Conservation (phyloP, 2,329 filamentous ascomycete species). For the Colletotrichum lini region DNA sequence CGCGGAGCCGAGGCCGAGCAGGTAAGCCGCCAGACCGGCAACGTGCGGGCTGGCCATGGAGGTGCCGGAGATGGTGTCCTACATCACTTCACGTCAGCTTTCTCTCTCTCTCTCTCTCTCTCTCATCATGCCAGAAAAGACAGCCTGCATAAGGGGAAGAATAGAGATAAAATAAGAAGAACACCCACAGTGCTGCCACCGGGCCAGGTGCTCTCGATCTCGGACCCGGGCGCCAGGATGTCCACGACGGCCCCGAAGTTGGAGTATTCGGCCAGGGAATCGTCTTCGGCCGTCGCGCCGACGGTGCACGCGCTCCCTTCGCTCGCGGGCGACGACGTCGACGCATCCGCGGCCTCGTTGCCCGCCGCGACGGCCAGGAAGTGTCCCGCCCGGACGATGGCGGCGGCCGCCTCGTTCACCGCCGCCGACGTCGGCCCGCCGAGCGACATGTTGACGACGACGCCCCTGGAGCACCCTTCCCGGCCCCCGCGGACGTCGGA, state of each 20-base stretch:
- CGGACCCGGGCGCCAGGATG: slow-evolving; percentile 65
- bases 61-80: slow-evolving; percentile 43
- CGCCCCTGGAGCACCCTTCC: slow-evolving; percentile 56
- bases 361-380: slow-evolving; percentile 71
- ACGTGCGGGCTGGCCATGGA: slow-evolving; percentile 45
- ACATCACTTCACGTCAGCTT: not conserved
- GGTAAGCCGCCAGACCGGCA: slow-evolving; percentile 45
- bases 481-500: slow-evolving; percentile 48
- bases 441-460: slow-evolving; percentile 71
- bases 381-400: slow-evolving; percentile 61
- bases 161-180: no score
- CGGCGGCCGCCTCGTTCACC: slow-evolving; percentile 66
- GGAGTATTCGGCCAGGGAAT: slow-evolving; percentile 63
- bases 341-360: slow-evolving; percentile 62
- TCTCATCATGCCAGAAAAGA: no score
- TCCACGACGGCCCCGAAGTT: slow-evolving; percentile 67
- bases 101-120: not conserved
- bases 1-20: slow-evolving; percentile 61
- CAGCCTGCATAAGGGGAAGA: slow-evolving; percentile 26
- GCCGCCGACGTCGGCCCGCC: slow-evolving; percentile 62
- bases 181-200: slow-evolving; percentile 53
- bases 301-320: slow-evolving; percentile 66
- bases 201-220: slow-evolving; percentile 64
- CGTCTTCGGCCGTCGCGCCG: slow-evolving; percentile 60
- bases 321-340: slow-evolving; percentile 63